A percentile compares a stretch with the other conserved stretches of the same genome.
These are phyloP conservation scores for Plicaturopsis crispa DNA, from an alignment of 768 basidiomycete genomes.

Conservation along the genomic window DNA sequence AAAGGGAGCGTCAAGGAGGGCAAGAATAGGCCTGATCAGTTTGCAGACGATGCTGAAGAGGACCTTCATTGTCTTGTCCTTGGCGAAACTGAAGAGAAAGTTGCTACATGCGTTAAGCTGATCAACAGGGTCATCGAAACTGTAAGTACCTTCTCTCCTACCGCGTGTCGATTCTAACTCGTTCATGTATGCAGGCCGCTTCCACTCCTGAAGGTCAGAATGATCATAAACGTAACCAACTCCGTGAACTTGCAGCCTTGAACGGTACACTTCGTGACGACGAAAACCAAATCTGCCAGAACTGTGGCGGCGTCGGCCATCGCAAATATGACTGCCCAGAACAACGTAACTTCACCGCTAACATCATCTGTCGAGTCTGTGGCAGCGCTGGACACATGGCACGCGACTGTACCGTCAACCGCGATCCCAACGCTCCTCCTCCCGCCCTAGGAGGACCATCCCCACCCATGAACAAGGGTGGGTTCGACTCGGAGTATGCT, in stretches of 20 bases:
- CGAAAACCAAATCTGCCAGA: slow-evolving; percentile 99
- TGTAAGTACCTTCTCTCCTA: slow-evolving; percentile 36
- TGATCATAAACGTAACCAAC: slow-evolving; percentile 98
- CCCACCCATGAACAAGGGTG: slow-evolving; percentile 52
- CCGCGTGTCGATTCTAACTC: neutral
- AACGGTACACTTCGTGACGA: slow-evolving; percentile 99
- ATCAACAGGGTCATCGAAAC: slow-evolving; percentile 99
- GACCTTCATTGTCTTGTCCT: slow-evolving; percentile 97
- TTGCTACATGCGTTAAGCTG: slow-evolving; percentile 83
- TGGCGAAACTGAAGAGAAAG: slow-evolving; percentile 89
- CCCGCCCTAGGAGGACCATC: slow-evolving; percentile 33
- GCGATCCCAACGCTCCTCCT: slow-evolving; percentile 67
- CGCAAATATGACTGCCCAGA: slow-evolving; percentile 99
- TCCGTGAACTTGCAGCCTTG: slow-evolving; percentile 93
- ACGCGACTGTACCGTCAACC: slow-evolving; percentile 92
- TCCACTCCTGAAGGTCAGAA: slow-evolving; percentile 99
- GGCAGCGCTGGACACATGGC: slow-evolving; percentile 99
- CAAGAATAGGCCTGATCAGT: slow-evolving; percentile 91
- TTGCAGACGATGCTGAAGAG: slow-evolving; percentile 95
- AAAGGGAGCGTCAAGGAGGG: slow-evolving; percentile 99
- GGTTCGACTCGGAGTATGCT: slow-evolving; percentile 97
- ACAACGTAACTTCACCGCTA: slow-evolving; percentile 97
- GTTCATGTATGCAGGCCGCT: slow-evolving; percentile 60
- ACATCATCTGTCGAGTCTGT: slow-evolving; percentile 98
- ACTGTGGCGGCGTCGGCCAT: slow-evolving; percentile 89